A percentile compares a stretch with the other conserved stretches of the same genome.
These are phyloP conservation scores for Canavalia gladiata DNA, from an alignment of 306 rosid genomes.

Conservation along the genomic window DNA sequence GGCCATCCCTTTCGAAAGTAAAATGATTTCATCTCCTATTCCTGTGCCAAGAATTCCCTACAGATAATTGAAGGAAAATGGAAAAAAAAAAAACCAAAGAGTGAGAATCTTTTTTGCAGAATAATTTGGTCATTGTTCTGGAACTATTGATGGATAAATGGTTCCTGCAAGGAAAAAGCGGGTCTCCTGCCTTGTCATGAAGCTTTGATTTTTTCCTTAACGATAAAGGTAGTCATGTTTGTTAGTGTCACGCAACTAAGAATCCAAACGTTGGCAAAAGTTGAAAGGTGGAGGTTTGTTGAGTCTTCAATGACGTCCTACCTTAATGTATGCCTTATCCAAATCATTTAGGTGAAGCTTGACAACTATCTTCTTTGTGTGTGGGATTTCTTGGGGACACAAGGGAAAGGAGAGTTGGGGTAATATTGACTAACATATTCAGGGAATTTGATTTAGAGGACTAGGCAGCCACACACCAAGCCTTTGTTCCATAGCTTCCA, in stretches of 20 bases:
- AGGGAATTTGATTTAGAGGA: too few species aligned
- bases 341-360: background rate
- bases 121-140: background rate
- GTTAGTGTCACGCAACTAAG: background rate
- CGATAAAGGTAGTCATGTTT: background rate
- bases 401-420: too few species aligned
- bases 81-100: too few species aligned
- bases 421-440: too few species aligned
- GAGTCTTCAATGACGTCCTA: background rate
- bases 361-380: background rate
- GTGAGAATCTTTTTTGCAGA: too few species aligned
- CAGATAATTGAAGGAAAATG: too few species aligned
- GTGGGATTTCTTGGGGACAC: too few species aligned
- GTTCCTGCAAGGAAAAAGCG: background rate
- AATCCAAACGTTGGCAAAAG: slow-evolving; percentile 19
- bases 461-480: too few species aligned
- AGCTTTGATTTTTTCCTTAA: background rate
- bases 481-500: too few species aligned
- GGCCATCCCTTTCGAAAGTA: background rate
- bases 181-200: background rate
- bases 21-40: too few species aligned
- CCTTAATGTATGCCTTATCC: slow-evolving; percentile 4
- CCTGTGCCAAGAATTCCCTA: too few species aligned
- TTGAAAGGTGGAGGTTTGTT: background rate
- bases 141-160: background rate